These are phyloP conservation scores for Scheffersomyces insectosa DNA, from an alignment of 1,139 yeast genomes.

Conservation along the genomic window DNA sequence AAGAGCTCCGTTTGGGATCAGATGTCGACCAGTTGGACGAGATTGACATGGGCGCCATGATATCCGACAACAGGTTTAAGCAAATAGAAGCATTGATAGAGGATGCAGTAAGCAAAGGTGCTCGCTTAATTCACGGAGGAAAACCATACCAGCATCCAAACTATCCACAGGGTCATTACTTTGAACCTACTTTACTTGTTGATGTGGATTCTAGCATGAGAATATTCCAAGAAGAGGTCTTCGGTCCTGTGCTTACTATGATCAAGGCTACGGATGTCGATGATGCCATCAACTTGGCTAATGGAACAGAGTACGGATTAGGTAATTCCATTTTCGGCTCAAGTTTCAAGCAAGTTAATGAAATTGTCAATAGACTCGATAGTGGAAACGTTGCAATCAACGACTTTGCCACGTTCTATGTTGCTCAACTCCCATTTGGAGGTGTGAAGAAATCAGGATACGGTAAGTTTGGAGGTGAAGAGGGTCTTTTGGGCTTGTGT, in stretches of 20 bases:
- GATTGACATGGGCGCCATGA: conserved; percentile 95
- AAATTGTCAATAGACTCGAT: conserved; percentile 61
- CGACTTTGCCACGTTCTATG: conserved; percentile 94
- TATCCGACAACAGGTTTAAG: conserved; percentile 72
- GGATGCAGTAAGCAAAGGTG: conserved; percentile 82
- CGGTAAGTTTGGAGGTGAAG: conserved; percentile 97
- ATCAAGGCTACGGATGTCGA: conserved; percentile 66
- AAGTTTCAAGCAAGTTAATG: conserved; percentile 54
- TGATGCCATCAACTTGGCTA: conserved; percentile 78
- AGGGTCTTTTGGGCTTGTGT: conserved; percentile 88
- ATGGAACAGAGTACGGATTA: conserved; percentile 84
- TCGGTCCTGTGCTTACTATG: conserved; percentile 85
- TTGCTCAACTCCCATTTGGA: conserved; percentile 95
- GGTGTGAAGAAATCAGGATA: conserved; percentile 92
- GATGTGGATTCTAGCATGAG: conserved; percentile 79
- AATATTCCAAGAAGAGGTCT: conserved; percentile 82
- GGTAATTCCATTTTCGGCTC: conserved; percentile 89
- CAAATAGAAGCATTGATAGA: conserved; percentile 62
- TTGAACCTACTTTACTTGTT: conserved; percentile 80
- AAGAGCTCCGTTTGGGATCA: conserved; percentile 73
- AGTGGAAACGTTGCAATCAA: conserved; percentile 95
- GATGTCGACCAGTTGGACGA: conserved; percentile 88
- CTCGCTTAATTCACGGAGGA: conserved; percentile 78
- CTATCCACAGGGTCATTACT: conserved; percentile 93
- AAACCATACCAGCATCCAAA: conserved; percentile 78